Conservation (phyloP, 768 basidiomycete species). For the Mycena kentingensis region DNA sequence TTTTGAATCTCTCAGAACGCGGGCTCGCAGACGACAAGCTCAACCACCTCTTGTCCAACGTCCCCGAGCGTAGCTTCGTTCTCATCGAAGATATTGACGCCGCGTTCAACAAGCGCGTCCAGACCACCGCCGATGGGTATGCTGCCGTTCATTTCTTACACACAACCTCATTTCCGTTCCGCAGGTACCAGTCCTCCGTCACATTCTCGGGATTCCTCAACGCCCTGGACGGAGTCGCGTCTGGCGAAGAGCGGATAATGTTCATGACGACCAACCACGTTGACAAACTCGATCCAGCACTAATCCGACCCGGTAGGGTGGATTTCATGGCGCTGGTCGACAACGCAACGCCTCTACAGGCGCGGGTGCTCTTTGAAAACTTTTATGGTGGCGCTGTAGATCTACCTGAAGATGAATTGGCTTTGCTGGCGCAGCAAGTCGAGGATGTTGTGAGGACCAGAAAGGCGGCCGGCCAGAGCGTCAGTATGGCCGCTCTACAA, state of each 20-base stretch:
- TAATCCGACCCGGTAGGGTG: conserved; percentile 94
- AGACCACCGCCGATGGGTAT: conserved; percentile 91
- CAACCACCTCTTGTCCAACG: conserved; percentile 89
- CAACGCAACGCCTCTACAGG: conserved; percentile 84
- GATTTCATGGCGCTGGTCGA: conserved; percentile 83
- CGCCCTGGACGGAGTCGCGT: conserved; percentile 95
- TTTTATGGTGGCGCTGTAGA: conserved; percentile 68
- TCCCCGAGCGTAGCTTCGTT: conserved; percentile 91
- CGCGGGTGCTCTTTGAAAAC: conserved; percentile 70
- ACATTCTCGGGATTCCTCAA: conserved; percentile 98
- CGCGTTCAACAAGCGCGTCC: conserved; percentile 91
- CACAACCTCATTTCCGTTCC: conserved; percentile 11
- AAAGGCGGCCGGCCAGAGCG: conserved; percentile 50
- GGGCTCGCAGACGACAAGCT: conserved; percentile 97
- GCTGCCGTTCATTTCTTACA: conserved; percentile 22
- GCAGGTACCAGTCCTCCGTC: conserved; percentile 89
- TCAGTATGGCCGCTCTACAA: conserved; percentile 97
- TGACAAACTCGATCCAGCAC: conserved; percentile 85
- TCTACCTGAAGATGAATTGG: conserved; percentile 37
- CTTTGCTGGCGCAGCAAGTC: conserved; percentile 53
- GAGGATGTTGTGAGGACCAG: conserved; percentile 56
- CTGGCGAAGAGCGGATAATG: conserved; percentile 95
- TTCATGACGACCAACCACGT: conserved; percentile 99
- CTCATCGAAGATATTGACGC: conserved; percentile 98
- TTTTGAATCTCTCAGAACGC: conserved; percentile 93